Evolutionary conservation across 1,139 yeast species (phyloP), one percentile per base, ranked within the genome.

Genomic region (Kurtzmaniella quercitrusa): DNA sequence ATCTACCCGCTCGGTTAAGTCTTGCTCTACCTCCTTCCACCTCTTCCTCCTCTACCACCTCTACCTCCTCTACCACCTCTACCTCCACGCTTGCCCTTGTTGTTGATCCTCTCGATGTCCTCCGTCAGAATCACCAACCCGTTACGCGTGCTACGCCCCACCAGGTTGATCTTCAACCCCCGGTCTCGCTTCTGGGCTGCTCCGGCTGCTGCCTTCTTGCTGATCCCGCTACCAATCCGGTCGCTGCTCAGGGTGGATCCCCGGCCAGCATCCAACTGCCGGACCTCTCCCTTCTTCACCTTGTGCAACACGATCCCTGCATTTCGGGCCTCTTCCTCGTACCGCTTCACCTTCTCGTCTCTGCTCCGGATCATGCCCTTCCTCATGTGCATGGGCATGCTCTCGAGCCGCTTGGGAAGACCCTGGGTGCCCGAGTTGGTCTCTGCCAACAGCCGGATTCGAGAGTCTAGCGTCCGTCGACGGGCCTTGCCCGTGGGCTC

Each of bases 371-470:
- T 70, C 84, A 91, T 85, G 2, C 96, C 96, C 57, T 85, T 86
- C 46, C 97, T 75, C 73, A 89, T 81, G 18, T 77, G 62, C 91
- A 93, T 90, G 12, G 98, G 96, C 79, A 88, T 85, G 42, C 81
- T 85, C 53, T 87, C 95, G 29, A 84, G 65, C 45, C 68, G 79
- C 44, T 65, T 58, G 38, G 74, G 68, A 48, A 60, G 46, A 40
- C 77, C 66, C 43, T 66, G 47, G 51, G 65, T 60, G 16, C 65
- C 56, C 0, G 82, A 77, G 56, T 82, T 82, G 0, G 58, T 51
- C 1, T 77, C 72, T 0, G 91, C 73, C 8, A 83, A 57, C 21
- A 70, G 66, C 27, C 81, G 68, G 44, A 91, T 68, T 45, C 97
- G 73, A 37, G 82, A 75, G 44, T 84, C 83, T 49, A 91, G 64